Evolutionary conservation across 2,329 filamentous ascomycete genomes (phyloP).

Genomic region (Teratosphaeria pseudoeucalypti): DNA sequence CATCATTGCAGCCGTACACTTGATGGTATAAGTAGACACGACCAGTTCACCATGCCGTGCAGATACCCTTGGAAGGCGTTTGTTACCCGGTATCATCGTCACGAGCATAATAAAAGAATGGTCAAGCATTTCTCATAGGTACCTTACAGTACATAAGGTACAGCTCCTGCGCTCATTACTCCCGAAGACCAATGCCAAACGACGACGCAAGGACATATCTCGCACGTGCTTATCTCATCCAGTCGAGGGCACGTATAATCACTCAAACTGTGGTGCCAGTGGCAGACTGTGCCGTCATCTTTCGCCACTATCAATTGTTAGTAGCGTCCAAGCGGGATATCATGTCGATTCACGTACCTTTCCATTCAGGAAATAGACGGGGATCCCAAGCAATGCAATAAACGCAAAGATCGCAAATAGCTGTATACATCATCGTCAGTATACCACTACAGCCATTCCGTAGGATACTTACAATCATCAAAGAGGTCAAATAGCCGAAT

Average conservation of each 20-base stretch:
- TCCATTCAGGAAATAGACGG: constrained; percentile 19
- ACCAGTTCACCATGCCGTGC: too few species aligned
- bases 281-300: neutral
- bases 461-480: constrained; percentile 10
- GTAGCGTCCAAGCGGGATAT: neutral
- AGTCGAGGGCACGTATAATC: neutral
- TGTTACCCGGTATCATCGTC: too few species aligned
- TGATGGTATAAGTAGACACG: too few species aligned
- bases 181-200: neutral
- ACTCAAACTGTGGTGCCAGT: neutral
- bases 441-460: neutral
- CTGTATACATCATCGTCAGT: neutral
- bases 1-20: too few species aligned
- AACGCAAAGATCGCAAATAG: constrained; percentile 3
- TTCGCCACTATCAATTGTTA: neutral
- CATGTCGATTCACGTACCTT: constrained; percentile 1
- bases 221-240: neutral
- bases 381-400: constrained; percentile 19
- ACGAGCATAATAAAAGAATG: too few species aligned
- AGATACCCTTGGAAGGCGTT: too few species aligned
- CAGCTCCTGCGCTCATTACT: neutral
- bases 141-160: too few species aligned
- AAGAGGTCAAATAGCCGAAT: constrained; percentile 14
- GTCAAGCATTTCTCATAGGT: neutral
- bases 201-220: neutral